These are phyloP conservation scores for Metarhizium brunneum DNA, from an alignment of 2,329 filamentous ascomycete species.

Conservation along the genomic window DNA sequence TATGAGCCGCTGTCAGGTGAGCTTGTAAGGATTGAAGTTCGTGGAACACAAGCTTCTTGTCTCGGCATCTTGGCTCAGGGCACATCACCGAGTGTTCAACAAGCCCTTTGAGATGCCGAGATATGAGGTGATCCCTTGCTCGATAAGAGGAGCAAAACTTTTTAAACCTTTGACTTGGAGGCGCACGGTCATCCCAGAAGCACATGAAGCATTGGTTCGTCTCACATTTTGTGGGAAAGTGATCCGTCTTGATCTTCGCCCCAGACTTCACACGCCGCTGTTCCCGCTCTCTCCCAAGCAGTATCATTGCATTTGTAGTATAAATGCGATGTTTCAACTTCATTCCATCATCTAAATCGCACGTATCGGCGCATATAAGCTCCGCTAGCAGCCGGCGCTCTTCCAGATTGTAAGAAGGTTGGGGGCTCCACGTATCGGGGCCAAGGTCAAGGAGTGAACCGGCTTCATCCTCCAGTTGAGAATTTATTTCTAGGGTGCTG, in stretches of 20 bases:
- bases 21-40: background rate
- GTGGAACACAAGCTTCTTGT: background rate
- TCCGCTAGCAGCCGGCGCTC: background rate
- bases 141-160: constrained; percentile 1
- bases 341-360: background rate
- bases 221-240: background rate
- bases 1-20: background rate
- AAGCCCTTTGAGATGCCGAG: background rate
- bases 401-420: background rate
- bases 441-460: background rate
- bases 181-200: background rate
- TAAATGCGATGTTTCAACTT: background rate
- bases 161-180: background rate
- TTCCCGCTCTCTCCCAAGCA: background rate
- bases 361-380: background rate
- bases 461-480: background rate
- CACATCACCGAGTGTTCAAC: background rate
- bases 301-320: constrained; percentile 3
- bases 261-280: background rate
- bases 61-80: background rate
- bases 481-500: background rate
- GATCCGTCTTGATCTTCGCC: background rate
- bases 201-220: background rate
- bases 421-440: background rate
- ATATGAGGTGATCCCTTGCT: background rate